phyloP scores from a whole-genome alignment of 2,329 filamentous ascomycete genomes.

The Claviceps arundinis region DNA sequence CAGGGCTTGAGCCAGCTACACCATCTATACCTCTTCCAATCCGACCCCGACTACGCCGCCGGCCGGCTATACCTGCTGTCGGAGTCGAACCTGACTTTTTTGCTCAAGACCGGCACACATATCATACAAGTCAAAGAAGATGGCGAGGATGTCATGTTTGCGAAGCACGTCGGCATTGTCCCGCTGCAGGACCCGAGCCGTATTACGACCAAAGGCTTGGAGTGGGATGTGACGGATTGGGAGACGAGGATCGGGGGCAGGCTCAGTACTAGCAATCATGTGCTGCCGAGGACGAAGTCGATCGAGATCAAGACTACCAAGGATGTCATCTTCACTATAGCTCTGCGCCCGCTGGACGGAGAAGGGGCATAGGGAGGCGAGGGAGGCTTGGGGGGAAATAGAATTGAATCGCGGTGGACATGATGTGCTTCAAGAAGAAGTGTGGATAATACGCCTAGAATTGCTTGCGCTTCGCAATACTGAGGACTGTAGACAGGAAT shows the following conservation, averaged over 20 bases:
- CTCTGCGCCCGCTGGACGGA: slow-evolving; percentile 31
- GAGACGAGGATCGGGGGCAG: slow-evolving; percentile 59
- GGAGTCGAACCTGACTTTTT: slow-evolving; percentile 66
- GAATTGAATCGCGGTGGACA: background rate
- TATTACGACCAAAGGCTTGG: slow-evolving; percentile 69
- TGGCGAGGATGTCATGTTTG: slow-evolving; percentile 42
- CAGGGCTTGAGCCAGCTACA: slow-evolving; percentile 84
- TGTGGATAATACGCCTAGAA: slow-evolving; percentile 5
- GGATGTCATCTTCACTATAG: slow-evolving; percentile 63
- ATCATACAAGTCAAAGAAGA: slow-evolving; percentile 48
- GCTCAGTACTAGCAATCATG: slow-evolving; percentile 71
- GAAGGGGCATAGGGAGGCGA: slow-evolving; percentile 12
- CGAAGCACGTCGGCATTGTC: slow-evolving; percentile 72
- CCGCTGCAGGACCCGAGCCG: slow-evolving; percentile 65
- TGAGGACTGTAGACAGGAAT: no score
- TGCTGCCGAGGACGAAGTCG: slow-evolving; percentile 42
- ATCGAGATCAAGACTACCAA: slow-evolving; percentile 50
- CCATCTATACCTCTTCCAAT: slow-evolving; percentile 58
- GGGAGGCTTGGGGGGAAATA: background rate
- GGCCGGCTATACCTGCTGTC: slow-evolving; percentile 68
- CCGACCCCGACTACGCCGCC: slow-evolving; percentile 30
- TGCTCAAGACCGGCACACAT: slow-evolving; percentile 59
- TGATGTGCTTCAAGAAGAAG: slow-evolving; percentile 1
- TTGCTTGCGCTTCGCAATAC: no score
- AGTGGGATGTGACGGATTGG: slow-evolving; percentile 87